Conservation (phyloP, 352 stramenopile genomes). For the Elongisporangium undulatum region DNA sequence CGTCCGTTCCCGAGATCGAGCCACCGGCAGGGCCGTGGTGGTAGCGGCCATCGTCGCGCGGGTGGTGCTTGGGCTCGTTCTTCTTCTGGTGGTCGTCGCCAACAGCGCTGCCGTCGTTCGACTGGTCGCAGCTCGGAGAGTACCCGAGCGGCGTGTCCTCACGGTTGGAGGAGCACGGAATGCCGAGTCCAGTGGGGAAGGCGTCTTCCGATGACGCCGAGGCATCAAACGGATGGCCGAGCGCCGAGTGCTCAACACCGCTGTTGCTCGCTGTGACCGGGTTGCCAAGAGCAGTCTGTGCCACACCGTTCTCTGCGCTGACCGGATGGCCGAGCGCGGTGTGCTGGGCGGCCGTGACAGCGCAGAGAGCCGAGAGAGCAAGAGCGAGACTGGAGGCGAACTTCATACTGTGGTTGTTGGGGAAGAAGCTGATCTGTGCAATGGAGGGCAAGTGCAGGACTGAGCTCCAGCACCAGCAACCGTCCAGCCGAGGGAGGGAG, state of each 20-base stretch:
- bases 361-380: neutral
- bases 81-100: neutral
- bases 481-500: neutral
- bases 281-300: neutral
- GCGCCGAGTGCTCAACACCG: neutral
- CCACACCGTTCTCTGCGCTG: neutral
- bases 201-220: neutral
- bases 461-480: neutral
- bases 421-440: neutral
- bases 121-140: neutral
- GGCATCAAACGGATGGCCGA: neutral
- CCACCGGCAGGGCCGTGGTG: neutral
- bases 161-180: neutral
- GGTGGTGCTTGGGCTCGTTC: neutral
- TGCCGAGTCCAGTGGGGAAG: neutral
- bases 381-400: neutral
- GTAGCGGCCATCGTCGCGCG: neutral
- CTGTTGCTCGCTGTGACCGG: neutral
- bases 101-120: neutral
- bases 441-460: neutral
- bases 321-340: neutral
- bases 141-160: neutral
- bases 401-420: neutral
- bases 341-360: neutral
- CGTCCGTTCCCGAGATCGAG: neutral